These are phyloP conservation scores for Boletus speciosus DNA, from an alignment of 768 basidiomycete genomes.

Conservation along the genomic window DNA sequence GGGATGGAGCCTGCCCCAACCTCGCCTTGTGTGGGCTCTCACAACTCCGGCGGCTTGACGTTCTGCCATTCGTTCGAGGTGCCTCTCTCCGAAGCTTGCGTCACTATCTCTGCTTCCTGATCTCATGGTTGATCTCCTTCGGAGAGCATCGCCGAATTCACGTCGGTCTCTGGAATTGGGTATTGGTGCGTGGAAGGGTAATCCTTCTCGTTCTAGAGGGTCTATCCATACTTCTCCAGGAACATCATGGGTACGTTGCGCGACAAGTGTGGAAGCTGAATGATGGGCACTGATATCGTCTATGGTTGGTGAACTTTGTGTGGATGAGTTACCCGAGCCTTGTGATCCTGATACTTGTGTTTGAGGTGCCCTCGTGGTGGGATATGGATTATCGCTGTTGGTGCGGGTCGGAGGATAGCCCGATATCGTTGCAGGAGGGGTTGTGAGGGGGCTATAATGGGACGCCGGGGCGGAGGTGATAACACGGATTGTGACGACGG, in stretches of 20 bases:
- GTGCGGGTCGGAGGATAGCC: neutral
- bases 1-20: slow-evolving; percentile 19
- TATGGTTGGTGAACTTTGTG: slow-evolving; percentile 8
- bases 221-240: slow-evolving; percentile 59
- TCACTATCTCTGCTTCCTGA: slow-evolving; percentile 6
- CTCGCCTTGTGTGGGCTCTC: slow-evolving; percentile 40
- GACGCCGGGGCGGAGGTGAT: neutral
- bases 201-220: slow-evolving; percentile 59
- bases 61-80: slow-evolving; percentile 30
- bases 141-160: neutral
- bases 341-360: slow-evolving; percentile 7
- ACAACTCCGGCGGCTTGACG: slow-evolving; percentile 42
- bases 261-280: slow-evolving; percentile 18
- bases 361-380: neutral
- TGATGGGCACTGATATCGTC: neutral
- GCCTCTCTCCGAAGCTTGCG: slow-evolving; percentile 7
- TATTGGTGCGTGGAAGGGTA: slow-evolving; percentile 43
- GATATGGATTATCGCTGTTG: slow-evolving; percentile 22
- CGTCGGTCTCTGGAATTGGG: neutral
- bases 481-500: slow-evolving; percentile 12
- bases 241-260: slow-evolving; percentile 33
- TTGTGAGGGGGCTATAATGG: slow-evolving; percentile 2
- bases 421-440: neutral
- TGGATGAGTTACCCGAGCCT: neutral
- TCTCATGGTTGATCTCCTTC: slow-evolving; percentile 19